A percentile compares a stretch with the other conserved stretches of the same genome.
Conservation (phyloP, 805 yeast species). For the Barnettozyma vustinii region DNA sequence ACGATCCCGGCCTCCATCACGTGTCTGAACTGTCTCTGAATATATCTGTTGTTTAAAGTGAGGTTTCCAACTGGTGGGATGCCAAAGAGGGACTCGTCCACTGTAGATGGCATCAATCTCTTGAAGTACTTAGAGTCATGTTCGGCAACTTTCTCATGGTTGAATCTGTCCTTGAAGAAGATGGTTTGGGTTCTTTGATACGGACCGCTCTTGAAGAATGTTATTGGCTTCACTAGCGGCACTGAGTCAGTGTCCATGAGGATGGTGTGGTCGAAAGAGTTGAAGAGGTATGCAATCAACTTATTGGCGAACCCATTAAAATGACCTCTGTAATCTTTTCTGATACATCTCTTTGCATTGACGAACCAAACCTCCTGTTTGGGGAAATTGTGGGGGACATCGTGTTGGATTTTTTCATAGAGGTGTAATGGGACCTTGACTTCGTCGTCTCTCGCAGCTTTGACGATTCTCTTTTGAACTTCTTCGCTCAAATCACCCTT, state of each 20-base stretch:
- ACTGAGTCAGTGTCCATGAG: slow-evolving; percentile 48
- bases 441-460: slow-evolving; percentile 32
- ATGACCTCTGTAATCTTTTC: slow-evolving; percentile 20
- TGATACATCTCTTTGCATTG: slow-evolving; percentile 24
- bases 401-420: slow-evolving; percentile 18
- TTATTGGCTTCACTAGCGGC: slow-evolving; percentile 33
- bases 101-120: slow-evolving; percentile 31
- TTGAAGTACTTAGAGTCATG: slow-evolving; percentile 31
- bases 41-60: slow-evolving; percentile 20
- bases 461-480: slow-evolving; percentile 30
- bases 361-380: slow-evolving; percentile 35
- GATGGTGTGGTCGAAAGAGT: slow-evolving; percentile 40
- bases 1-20: slow-evolving; percentile 32
- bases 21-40: slow-evolving; percentile 17
- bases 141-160: slow-evolving; percentile 8
- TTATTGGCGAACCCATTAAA: slow-evolving; percentile 42
- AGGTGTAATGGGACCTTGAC: slow-evolving; percentile 28
- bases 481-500: slow-evolving; percentile 32
- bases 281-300: slow-evolving; percentile 40
- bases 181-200: slow-evolving; percentile 32
- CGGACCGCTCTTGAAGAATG: slow-evolving; percentile 28
- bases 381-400: slow-evolving; percentile 22
- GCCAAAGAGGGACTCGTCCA: slow-evolving; percentile 22
- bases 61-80: slow-evolving; percentile 11
- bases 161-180: slow-evolving; percentile 40